Conservation (phyloP, 352 stramenopile species). For the Elongisporangium anandrum region DNA sequence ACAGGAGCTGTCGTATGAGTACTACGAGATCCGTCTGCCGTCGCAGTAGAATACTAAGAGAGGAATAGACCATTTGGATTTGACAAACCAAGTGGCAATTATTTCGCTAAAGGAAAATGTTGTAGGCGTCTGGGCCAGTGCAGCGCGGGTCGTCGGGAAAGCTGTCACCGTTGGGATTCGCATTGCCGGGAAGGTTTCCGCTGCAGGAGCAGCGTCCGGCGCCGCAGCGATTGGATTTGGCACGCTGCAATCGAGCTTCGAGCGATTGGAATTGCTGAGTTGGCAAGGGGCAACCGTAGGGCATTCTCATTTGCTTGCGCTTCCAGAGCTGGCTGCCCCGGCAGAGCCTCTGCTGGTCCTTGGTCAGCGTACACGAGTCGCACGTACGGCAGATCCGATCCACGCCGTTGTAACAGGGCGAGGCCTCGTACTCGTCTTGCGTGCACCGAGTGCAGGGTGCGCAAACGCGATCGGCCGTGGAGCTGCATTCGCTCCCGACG, state of each 20-base stretch:
- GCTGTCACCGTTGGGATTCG: slow-evolving; percentile 66
- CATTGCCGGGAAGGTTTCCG: slow-evolving; percentile 57
- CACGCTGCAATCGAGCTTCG: slow-evolving; percentile 52
- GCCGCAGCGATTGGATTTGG: slow-evolving; percentile 69
- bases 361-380: slow-evolving; percentile 65
- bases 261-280: slow-evolving; percentile 52
- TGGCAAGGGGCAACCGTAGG: slow-evolving; percentile 61
- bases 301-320: slow-evolving; percentile 48
- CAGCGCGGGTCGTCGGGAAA: slow-evolving; percentile 67
- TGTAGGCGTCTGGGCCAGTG: slow-evolving; percentile 55
- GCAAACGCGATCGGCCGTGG: slow-evolving; percentile 58
- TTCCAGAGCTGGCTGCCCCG: slow-evolving; percentile 55
- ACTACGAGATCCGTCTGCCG: slow-evolving; percentile 75
- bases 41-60: not conserved
- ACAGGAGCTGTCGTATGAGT: slow-evolving; percentile 81
- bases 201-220: slow-evolving; percentile 68
- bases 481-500: slow-evolving; percentile 32
- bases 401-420: slow-evolving; percentile 38
- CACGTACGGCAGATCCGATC: slow-evolving; percentile 70
- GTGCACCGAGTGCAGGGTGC: slow-evolving; percentile 58
- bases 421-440: slow-evolving; percentile 65
- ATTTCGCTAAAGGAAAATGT: slow-evolving; percentile 40
- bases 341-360: slow-evolving; percentile 50
- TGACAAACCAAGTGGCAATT: not conserved
- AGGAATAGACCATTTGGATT: too few relatives aligned